Conservation (phyloP, 2,329 filamentous ascomycete genomes). For the Calonectria pauciramosa region DNA sequence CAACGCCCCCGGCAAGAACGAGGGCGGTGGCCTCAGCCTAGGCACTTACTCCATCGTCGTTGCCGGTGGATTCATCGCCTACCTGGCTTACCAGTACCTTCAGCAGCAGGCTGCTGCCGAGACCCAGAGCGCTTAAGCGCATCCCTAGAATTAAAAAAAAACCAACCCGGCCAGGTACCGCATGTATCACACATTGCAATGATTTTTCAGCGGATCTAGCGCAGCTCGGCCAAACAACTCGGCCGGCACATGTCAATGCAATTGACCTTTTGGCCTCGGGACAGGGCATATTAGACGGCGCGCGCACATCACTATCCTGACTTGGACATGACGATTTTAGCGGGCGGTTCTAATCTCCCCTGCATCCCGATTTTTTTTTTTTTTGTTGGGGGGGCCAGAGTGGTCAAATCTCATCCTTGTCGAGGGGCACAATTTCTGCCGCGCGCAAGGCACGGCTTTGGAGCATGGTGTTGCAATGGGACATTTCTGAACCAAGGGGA, state of each 20-base stretch:
- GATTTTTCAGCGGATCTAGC: slow-evolving; percentile 34
- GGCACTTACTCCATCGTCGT: slow-evolving; percentile 87
- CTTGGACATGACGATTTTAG: slow-evolving; percentile 42
- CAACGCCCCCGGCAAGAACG: slow-evolving; percentile 62
- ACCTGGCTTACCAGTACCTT: slow-evolving; percentile 88
- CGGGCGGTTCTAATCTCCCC: slow-evolving; percentile 31
- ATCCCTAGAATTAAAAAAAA: slow-evolving; percentile 7
- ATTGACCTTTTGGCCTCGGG: slow-evolving; percentile 44
- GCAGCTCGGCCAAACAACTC: slow-evolving; percentile 25
- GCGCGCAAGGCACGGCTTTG: slow-evolving; percentile 34
- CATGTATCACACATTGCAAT: slow-evolving; percentile 31
- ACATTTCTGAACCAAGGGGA: slow-evolving; percentile 25
- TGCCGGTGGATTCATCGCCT: slow-evolving; percentile 82
- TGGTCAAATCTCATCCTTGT: slow-evolving; percentile 42
- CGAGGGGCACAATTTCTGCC: slow-evolving; percentile 33
- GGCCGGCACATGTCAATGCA: slow-evolving; percentile 30
- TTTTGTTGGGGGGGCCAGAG: slow-evolving; percentile 41
- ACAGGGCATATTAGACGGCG: slow-evolving; percentile 40
- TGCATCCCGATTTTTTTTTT: slow-evolving; percentile 37
- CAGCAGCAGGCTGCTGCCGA: slow-evolving; percentile 66
- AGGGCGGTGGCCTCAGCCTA: slow-evolving; percentile 75
- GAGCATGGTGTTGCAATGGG: slow-evolving; percentile 42
- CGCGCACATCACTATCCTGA: slow-evolving; percentile 32
- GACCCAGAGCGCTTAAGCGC: slow-evolving; percentile 43
- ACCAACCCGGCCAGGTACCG: slow-evolving; percentile 9